Evolutionary conservation across 2,329 filamentous ascomycete species (phyloP).

Genomic region (Ceratocystis diversiconidia): DNA sequence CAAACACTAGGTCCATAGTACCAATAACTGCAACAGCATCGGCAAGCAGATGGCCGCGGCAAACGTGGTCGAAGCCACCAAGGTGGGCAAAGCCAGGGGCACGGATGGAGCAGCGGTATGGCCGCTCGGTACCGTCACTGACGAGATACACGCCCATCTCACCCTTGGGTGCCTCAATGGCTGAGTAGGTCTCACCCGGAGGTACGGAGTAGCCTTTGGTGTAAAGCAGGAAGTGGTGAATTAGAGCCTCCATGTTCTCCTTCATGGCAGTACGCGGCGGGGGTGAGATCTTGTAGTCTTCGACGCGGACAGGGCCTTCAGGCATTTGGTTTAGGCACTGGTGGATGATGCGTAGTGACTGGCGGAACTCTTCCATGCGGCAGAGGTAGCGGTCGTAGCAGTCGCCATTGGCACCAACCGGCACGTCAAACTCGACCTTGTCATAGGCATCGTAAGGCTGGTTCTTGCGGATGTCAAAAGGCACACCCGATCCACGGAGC

Average conservation of each 20-base stretch:
- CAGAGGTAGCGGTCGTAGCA: conserved; percentile 98
- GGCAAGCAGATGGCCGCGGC: conserved; percentile 81
- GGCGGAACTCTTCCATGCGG: conserved; percentile 99
- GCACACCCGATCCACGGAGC: conserved; percentile 90
- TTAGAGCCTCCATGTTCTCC: conserved; percentile 99
- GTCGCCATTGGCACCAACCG: conserved; percentile 90
- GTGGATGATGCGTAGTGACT: conserved; percentile 94
- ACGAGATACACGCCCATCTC: conserved; percentile 98
- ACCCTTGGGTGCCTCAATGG: conserved; percentile 98
- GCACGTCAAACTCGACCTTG: conserved; percentile 94
- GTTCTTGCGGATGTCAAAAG: conserved; percentile 93
- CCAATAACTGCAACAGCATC: conserved; percentile 94
- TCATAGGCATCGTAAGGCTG: conserved; percentile 97
- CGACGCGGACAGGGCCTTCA: conserved; percentile 78
- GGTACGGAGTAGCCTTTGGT: conserved; percentile 97
- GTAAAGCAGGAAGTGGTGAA: conserved; percentile 97
- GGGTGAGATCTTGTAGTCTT: conserved; percentile 97
- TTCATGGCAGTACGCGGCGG: conserved; percentile 98
- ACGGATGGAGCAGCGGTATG: conserved; percentile 94
- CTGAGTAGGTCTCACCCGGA: conserved; percentile 93
- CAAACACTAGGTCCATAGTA: conserved; percentile 81
- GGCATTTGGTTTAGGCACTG: conserved; percentile 99
- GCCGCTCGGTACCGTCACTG: conserved; percentile 88
- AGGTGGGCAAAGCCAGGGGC: conserved; percentile 94
- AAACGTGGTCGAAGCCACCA: conserved; percentile 84